phyloP scores from a whole-genome alignment of 495 filamentous ascomycete genomes.

The Aspergillus hancockii region DNA sequence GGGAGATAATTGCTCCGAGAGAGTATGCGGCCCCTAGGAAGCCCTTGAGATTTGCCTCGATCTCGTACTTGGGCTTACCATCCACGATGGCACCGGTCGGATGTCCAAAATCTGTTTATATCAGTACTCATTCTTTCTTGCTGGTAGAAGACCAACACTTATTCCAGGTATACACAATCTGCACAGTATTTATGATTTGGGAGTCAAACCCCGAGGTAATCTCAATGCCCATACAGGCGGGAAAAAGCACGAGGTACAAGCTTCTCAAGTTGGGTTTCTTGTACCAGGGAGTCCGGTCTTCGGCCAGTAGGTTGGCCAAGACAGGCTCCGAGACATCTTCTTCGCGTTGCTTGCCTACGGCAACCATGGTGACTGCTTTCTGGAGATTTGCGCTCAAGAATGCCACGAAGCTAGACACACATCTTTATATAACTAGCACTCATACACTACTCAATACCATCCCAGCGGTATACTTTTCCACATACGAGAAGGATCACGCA shows the following conservation, averaged over 20 bases:
- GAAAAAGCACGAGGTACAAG: constrained; percentile 63
- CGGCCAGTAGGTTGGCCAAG: constrained; percentile 23
- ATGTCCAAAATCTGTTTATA: constrained; percentile 36
- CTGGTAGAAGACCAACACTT: constrained; percentile 41
- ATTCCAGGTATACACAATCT: constrained; percentile 60
- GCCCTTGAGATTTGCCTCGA: constrained; percentile 29
- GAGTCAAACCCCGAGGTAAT: constrained; percentile 74
- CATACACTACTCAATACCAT: background rate
- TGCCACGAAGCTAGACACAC: background rate
- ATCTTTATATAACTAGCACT: background rate
- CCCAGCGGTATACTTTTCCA: background rate
- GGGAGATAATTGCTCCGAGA: constrained; percentile 53
- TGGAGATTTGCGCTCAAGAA: background rate
- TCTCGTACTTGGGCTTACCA: constrained; percentile 21
- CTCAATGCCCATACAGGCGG: constrained; percentile 69
- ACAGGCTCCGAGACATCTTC: constrained; percentile 35
- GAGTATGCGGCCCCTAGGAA: constrained; percentile 31
- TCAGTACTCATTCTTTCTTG: background rate
- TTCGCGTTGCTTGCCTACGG: constrained; percentile 30
- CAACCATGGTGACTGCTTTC: constrained; percentile 22
- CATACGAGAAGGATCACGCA: background rate
- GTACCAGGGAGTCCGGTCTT: constrained; percentile 51
- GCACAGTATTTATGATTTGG: constrained; percentile 69
- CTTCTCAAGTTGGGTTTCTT: constrained; percentile 61
- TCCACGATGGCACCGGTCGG: constrained; percentile 24